Evolutionary conservation across 2,329 filamentous ascomycete genomes (phyloP).

Genomic region (Alternaria sp.): DNA sequence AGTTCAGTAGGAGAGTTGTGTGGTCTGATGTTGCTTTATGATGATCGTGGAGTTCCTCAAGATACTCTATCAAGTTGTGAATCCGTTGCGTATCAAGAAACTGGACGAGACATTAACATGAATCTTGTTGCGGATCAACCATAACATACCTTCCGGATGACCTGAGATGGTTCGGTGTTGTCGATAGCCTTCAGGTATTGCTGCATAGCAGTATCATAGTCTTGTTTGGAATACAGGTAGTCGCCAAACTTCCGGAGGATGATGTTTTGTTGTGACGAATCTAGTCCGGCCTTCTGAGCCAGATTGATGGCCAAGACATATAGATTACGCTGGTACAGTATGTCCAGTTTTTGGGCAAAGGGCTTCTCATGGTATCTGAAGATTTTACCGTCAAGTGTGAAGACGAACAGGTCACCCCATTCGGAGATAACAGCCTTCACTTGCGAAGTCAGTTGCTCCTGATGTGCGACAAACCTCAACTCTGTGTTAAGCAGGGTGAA

Average conservation of each 20-base stretch:
- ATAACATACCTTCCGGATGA: constrained; percentile 80
- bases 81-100: constrained; percentile 97
- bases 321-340: constrained; percentile 92
- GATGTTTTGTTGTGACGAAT: constrained; percentile 81
- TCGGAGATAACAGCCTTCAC: constrained; percentile 83
- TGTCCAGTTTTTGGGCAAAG: constrained; percentile 88
- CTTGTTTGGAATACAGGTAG: constrained; percentile 90
- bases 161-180: constrained; percentile 93
- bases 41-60: constrained; percentile 95
- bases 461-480: constrained; percentile 87
- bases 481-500: constrained; percentile 94
- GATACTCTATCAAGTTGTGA: constrained; percentile 95
- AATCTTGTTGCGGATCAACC: background rate
- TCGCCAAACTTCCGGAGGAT: constrained; percentile 96
- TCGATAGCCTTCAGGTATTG: constrained; percentile 97
- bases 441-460: constrained; percentile 82
- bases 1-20: constrained; percentile 92
- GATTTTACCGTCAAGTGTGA: constrained; percentile 87
- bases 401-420: constrained; percentile 91
- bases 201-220: constrained; percentile 98
- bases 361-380: constrained; percentile 90
- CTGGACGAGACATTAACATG: constrained; percentile 52
- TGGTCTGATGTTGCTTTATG: constrained; percentile 94
- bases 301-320: constrained; percentile 92
- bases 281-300: constrained; percentile 87